Evolutionary conservation across 208 protist species (phyloP), one percentile per base, ranked within the genome.

Genomic region (Phytomonas francai): DNA sequence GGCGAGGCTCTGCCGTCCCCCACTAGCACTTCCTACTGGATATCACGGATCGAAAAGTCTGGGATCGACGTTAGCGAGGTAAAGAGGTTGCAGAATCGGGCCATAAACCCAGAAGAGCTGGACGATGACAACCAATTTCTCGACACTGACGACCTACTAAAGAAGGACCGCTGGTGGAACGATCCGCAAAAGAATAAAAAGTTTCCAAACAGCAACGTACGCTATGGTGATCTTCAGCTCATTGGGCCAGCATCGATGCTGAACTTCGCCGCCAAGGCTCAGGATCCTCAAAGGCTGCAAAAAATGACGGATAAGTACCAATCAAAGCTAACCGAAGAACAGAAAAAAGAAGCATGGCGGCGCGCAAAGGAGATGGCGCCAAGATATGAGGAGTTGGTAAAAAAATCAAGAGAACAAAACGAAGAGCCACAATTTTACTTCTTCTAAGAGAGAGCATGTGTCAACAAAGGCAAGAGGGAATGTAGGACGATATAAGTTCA

Each of bases 291-390:
- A 68, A 83, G 79, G 65, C 74, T 92, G 34, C 80, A 96, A 61
- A 93, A 92, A 75, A 88, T 93, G 84, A 81, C 80, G 58, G 78
- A 91, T 58, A 93, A 92, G 79, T 92, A 93, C 65, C 81, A 87
- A 60, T 81, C 80, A 22, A 61, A 82, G 31, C 74, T 96, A 9
- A 92, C 86, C 3, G 91, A 96, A 72, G 84, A 89, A 11, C 85
- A 92, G 78, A 90, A 90, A 78, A 86, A 91, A 71, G 85, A 88
- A 67, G 87, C 88, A 39, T 93, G 83, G 85, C 81, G 82, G 73
- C 85, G 92, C 65, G 91, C 91, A 61, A 96, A 93, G 80, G 86
- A 93, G 65, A 87, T 93, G 77, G 91, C 91, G 11, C 87, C 91
- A 14, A 89, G 88, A 76, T 96, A 93, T 66, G 85, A 90, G 71